Evolutionary conservation across 176 grass and related monocot species (phyloP).

Genomic region (Coix lacrymajobi): DNA sequence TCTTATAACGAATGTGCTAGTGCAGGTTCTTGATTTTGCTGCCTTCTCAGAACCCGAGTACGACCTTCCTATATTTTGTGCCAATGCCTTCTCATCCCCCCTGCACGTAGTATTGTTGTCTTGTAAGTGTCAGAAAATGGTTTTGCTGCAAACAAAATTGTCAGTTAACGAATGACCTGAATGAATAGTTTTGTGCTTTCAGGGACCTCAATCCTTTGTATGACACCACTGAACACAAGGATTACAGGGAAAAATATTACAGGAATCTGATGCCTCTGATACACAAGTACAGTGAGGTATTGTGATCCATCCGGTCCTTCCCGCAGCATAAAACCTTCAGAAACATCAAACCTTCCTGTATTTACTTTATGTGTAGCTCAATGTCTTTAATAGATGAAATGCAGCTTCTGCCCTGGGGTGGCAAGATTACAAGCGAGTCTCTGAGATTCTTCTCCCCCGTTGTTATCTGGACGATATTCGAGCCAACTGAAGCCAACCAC

Average conservation of each 20-base stretch:
- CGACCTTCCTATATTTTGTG: constrained; percentile 90
- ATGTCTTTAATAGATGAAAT: constrained; percentile 68
- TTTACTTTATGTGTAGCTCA: constrained; percentile 46
- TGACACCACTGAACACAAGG: constrained; percentile 43
- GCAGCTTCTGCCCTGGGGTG: constrained; percentile 95
- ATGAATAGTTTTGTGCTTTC: constrained; percentile 3
- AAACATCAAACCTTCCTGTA: constrained; percentile 7
- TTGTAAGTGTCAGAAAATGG: constrained; percentile 42
- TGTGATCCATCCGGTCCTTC: background rate
- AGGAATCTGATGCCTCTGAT: constrained; percentile 56
- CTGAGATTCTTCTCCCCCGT: constrained; percentile 92
- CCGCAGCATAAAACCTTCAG: background rate
- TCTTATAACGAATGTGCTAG: background rate
- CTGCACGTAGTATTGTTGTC: constrained; percentile 66
- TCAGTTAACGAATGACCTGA: background rate
- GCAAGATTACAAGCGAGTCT: constrained; percentile 88
- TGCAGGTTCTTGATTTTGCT: constrained; percentile 88
- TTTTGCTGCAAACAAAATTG: background rate
- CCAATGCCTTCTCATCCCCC: constrained; percentile 73
- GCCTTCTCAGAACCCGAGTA: constrained; percentile 81
- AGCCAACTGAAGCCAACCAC: constrained; percentile 50
- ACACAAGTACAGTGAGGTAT: constrained; percentile 79
- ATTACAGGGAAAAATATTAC: constrained; percentile 91
- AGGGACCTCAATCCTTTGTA: constrained; percentile 95
- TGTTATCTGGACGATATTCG: constrained; percentile 77